A percentile compares a stretch with the other conserved stretches of the same genome.
Conservation (phyloP, 441 rosid species). For the Eutrema salsugineum region DNA sequence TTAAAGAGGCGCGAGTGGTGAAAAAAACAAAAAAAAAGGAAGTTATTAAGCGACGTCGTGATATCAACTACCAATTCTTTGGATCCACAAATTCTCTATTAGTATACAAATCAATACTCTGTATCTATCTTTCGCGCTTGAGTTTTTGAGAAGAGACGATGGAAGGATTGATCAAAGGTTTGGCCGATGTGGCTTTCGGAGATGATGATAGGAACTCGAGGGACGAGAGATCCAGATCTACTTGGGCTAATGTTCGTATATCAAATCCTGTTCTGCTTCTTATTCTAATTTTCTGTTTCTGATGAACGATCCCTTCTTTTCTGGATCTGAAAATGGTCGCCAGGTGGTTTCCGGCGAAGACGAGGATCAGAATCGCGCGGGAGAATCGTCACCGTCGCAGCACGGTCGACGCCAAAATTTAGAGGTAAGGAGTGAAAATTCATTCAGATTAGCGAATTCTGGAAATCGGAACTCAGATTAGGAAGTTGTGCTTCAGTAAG, state of each 20-base stretch:
- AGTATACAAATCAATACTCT: not conserved
- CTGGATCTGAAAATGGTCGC: constrained; percentile 7
- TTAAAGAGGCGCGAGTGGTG: constrained; percentile 2
- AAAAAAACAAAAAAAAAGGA: constrained; percentile 1
- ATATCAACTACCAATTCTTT: constrained; percentile 31
- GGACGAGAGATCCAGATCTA: constrained; percentile 67
- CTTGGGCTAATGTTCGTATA: constrained; percentile 65
- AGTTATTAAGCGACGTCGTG: constrained; percentile 9
- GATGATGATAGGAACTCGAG: constrained; percentile 20
- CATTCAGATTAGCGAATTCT: not conserved
- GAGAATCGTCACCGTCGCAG: not conserved
- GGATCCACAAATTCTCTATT: constrained; percentile 12
- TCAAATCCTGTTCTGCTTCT: not conserved
- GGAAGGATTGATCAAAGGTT: constrained; percentile 81
- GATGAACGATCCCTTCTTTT: not conserved
- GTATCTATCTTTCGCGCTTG: not conserved
- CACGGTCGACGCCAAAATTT: constrained; percentile 19
- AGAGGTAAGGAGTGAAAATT: constrained; percentile 10
- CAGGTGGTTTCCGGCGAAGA: constrained; percentile 33
- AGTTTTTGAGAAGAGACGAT: constrained; percentile 23
- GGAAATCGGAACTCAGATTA: not conserved
- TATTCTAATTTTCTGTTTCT: not conserved
- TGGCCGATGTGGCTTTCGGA: constrained; percentile 54
- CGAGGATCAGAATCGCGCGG: constrained; percentile 21
- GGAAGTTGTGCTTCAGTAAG: not conserved